Percentiles rank a stretch among this genome's conserved stretches.
These are phyloP conservation scores for Xylaria polymorpha DNA, from an alignment of 2,329 filamentous ascomycete genomes.

Conservation along the genomic window DNA sequence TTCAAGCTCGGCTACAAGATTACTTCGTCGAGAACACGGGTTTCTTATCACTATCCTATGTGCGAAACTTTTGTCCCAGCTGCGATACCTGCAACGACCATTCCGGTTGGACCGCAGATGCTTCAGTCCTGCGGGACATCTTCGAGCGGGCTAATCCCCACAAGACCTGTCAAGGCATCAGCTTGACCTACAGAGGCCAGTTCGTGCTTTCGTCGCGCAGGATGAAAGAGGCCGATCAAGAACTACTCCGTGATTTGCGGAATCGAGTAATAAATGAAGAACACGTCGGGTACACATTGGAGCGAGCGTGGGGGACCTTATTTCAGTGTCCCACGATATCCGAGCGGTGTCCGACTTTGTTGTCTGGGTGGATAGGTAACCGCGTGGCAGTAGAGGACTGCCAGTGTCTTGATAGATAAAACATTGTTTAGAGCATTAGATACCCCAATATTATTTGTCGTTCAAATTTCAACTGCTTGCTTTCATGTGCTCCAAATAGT, in stretches of 20 bases:
- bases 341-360: slow-evolving; percentile 38
- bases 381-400: slow-evolving; percentile 37
- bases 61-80: slow-evolving; percentile 39
- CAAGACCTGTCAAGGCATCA: slow-evolving; percentile 36
- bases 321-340: slow-evolving; percentile 41
- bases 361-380: slow-evolving; percentile 40
- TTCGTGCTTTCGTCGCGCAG: slow-evolving; percentile 39
- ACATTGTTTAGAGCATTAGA: slow-evolving; percentile 8
- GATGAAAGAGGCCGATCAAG: slow-evolving; percentile 36
- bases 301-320: slow-evolving; percentile 37
- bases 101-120: slow-evolving; percentile 37
- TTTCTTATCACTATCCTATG: slow-evolving; percentile 38
- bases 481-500: background rate
- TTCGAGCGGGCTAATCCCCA: slow-evolving; percentile 32
- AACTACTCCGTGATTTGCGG: slow-evolving; percentile 33
- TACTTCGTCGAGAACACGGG: slow-evolving; percentile 38
- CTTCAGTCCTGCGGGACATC: slow-evolving; percentile 32
- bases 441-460: slow-evolving; percentile 3
- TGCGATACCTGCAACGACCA: slow-evolving; percentile 40
- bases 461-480: background rate
- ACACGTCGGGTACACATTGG: slow-evolving; percentile 36
- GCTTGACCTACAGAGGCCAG: slow-evolving; percentile 39
- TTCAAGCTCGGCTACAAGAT: slow-evolving; percentile 38
- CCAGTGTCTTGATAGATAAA: slow-evolving; percentile 37
- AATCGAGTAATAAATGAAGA: slow-evolving; percentile 26